Conservation (phyloP, 176 grass and related monocot genomes). For the Saccharum spontaneum region DNA sequence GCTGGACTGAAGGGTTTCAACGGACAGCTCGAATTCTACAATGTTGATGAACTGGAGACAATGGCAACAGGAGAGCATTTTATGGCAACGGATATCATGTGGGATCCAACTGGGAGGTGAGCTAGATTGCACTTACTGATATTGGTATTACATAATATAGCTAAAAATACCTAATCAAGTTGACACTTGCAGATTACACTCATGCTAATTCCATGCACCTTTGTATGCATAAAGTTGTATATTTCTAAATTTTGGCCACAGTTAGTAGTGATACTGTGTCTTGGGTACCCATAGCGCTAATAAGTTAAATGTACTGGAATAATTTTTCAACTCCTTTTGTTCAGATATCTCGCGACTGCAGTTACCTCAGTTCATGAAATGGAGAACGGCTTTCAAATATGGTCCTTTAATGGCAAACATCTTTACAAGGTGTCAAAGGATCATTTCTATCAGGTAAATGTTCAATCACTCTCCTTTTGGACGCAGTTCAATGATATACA, state of each 20-base stretch:
- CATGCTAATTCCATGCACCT: background rate
- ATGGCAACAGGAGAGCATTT: conserved; percentile 98
- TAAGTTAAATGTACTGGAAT: conserved; percentile 1
- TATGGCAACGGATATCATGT: conserved; percentile 89
- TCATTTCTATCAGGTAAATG: conserved; percentile 85
- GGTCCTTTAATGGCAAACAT: conserved; percentile 83
- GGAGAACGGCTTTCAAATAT: conserved; percentile 91
- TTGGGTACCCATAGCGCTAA: background rate
- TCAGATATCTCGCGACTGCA: conserved; percentile 72
- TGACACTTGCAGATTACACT: background rate
- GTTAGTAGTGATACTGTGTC: background rate
- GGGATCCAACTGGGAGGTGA: conserved; percentile 96
- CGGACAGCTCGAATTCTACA: conserved; percentile 90
- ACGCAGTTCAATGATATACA: background rate
- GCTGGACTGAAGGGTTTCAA: conserved; percentile 96
- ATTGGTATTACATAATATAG: background rate
- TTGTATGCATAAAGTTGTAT: background rate
- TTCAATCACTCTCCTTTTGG: background rate
- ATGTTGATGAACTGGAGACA: conserved; percentile 94
- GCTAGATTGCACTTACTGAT: background rate
- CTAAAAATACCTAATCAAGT: background rate
- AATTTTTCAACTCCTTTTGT: background rate
- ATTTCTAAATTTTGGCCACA: background rate
- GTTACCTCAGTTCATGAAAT: conserved; percentile 95
- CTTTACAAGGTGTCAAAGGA: conserved; percentile 91